Conservation (phyloP, 2,329 filamentous ascomycete species). For the Calonectria naviculata region DNA sequence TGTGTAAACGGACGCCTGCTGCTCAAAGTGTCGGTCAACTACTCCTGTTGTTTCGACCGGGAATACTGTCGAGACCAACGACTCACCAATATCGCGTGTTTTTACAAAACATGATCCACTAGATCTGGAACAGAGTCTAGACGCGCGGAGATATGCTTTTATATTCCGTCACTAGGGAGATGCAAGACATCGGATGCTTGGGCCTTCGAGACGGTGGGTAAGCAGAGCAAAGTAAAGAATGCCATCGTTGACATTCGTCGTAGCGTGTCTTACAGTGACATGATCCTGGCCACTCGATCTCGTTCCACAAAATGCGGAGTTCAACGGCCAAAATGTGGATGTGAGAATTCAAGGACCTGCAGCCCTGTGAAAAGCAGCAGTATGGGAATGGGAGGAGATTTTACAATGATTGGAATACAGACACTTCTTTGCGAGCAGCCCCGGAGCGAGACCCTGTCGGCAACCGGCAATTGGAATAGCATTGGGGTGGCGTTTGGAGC, state of each 20-base stretch:
- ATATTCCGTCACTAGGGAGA: not conserved
- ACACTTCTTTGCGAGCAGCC: not conserved
- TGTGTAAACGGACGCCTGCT: not conserved
- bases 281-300: not conserved
- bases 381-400: not conserved
- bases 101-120: not conserved
- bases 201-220: not conserved
- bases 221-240: not conserved
- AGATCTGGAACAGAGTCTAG: not conserved
- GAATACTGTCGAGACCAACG: too few species aligned
- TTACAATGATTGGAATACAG: not conserved
- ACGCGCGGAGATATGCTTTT: not conserved
- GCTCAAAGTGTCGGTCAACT: not conserved
- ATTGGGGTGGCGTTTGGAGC: conserved; percentile 10
- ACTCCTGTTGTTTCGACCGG: not conserved
- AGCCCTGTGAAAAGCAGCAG: not conserved
- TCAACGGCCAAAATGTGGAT: not conserved
- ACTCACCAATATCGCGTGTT: not conserved
- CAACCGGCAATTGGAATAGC: not conserved
- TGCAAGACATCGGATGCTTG: conserved; percentile 2
- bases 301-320: not conserved
- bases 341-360: not conserved
- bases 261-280: not conserved
- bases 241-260: not conserved
- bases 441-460: not conserved